Evolutionary conservation across 805 yeast species (phyloP).

Genomic region (Saturnispora silvae): DNA sequence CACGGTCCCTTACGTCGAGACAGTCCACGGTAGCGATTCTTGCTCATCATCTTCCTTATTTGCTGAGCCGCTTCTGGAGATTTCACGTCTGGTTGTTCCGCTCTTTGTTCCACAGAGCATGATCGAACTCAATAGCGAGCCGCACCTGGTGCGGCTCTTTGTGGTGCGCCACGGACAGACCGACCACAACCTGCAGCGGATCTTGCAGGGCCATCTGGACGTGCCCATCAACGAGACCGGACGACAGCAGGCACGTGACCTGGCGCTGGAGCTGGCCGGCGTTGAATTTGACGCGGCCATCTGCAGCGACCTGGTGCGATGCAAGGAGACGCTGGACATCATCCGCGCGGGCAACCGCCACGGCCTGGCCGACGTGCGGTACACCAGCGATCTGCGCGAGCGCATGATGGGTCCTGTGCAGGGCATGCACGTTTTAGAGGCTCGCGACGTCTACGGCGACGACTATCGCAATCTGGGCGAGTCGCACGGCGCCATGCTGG

Average conservation of each 20-base stretch:
- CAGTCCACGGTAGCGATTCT: no score
- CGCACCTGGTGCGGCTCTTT: slow-evolving; percentile 30
- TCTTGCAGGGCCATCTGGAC: slow-evolving; percentile 72
- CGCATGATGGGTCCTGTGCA: slow-evolving; percentile 71
- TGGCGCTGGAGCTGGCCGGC: slow-evolving; percentile 36
- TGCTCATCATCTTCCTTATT: no score
- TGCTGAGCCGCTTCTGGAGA: no score
- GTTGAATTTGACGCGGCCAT: slow-evolving; percentile 36
- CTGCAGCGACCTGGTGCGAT: slow-evolving; percentile 47
- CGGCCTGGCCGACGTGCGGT: slow-evolving; percentile 23
- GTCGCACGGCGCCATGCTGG: slow-evolving; percentile 32
- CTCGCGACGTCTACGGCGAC: slow-evolving; percentile 45
- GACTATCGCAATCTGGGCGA: slow-evolving; percentile 61
- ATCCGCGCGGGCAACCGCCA: slow-evolving; percentile 22
- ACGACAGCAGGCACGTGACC: slow-evolving; percentile 41
- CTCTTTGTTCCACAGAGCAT: no score
- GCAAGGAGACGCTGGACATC: slow-evolving; percentile 45
- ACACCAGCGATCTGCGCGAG: slow-evolving; percentile 38
- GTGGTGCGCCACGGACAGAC: slow-evolving; percentile 82
- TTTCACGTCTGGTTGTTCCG: no score
- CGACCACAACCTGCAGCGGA: slow-evolving; percentile 54
- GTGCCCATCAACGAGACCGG: slow-evolving; percentile 57
- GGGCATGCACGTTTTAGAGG: slow-evolving; percentile 63
- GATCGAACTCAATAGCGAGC: slow-evolving; percentile 13
- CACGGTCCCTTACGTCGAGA: no score